These are phyloP conservation scores for Aspergillus caelatus DNA, from an alignment of 2,329 filamentous ascomycete genomes.

Conservation along the genomic window DNA sequence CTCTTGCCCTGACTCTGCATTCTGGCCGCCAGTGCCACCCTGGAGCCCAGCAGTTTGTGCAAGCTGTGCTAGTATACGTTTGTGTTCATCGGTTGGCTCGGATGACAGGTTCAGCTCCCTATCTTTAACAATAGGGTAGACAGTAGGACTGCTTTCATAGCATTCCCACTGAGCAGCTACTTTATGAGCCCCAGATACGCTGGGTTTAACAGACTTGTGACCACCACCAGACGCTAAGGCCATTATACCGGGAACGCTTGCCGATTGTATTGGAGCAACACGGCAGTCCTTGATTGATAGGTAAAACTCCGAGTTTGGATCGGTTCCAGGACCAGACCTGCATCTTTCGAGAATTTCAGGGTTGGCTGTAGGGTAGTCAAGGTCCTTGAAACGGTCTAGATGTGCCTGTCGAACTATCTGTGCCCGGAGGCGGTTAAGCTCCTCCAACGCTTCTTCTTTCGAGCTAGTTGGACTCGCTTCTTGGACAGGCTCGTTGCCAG, in stretches of 20 bases:
- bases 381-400: constrained; percentile 13
- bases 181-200: background rate
- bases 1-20: background rate
- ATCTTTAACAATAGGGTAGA: constrained; percentile 21
- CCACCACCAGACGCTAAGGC: background rate
- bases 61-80: constrained; percentile 4
- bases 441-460: constrained; percentile 18
- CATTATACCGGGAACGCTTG: background rate
- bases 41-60: constrained; percentile 2
- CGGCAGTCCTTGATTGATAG: constrained; percentile 17
- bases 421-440: constrained; percentile 24
- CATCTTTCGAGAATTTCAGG: constrained; percentile 25
- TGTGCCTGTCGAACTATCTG: constrained; percentile 22
- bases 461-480: background rate
- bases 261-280: background rate
- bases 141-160: constrained; percentile 17
- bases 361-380: constrained; percentile 13
- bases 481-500: background rate
- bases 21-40: background rate
- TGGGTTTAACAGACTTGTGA: background rate
- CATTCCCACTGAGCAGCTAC: constrained; percentile 12
- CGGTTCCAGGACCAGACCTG: constrained; percentile 32
- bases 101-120: constrained; percentile 14
- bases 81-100: constrained; percentile 17
- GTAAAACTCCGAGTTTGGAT: constrained; percentile 26